Conservation (phyloP, 371 early-diverging fungal species). For the Mortierella polycephala region DNA sequence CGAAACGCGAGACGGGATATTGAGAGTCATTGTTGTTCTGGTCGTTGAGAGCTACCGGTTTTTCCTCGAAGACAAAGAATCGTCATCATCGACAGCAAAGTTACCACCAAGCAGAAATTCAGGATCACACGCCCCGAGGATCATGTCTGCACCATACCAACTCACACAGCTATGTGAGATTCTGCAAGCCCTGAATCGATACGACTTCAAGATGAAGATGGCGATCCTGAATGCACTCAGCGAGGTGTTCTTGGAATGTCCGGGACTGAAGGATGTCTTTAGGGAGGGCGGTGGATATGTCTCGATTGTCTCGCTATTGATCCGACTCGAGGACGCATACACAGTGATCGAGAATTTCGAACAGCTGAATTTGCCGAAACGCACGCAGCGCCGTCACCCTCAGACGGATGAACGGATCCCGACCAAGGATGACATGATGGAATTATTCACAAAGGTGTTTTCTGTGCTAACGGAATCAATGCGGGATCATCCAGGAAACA, state of each 20-base stretch:
- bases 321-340: constrained; percentile 71
- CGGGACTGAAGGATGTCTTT: constrained; percentile 65
- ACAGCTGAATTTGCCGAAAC: constrained; percentile 29
- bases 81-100: constrained; percentile 6
- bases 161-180: constrained; percentile 73
- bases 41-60: constrained; percentile 59
- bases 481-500: constrained; percentile 66
- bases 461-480: constrained; percentile 68
- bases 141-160: constrained; percentile 55
- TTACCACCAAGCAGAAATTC: constrained; percentile 27
- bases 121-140: constrained; percentile 15
- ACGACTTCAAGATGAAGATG: constrained; percentile 67
- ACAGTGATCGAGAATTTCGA: constrained; percentile 42
- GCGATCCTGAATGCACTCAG: constrained; percentile 66
- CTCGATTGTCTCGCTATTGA: constrained; percentile 70
- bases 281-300: constrained; percentile 73
- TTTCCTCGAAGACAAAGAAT: constrained; percentile 47
- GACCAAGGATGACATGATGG: constrained; percentile 53
- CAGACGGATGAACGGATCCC: constrained; percentile 45
- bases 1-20: constrained; percentile 63
- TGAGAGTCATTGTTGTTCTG: constrained; percentile 64
- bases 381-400: constrained; percentile 36
- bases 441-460: constrained; percentile 62
- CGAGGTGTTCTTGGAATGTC: constrained; percentile 61
- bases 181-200: constrained; percentile 64